Conservation (phyloP, 2,329 filamentous ascomycete genomes). For the Verticillium longisporum region DNA sequence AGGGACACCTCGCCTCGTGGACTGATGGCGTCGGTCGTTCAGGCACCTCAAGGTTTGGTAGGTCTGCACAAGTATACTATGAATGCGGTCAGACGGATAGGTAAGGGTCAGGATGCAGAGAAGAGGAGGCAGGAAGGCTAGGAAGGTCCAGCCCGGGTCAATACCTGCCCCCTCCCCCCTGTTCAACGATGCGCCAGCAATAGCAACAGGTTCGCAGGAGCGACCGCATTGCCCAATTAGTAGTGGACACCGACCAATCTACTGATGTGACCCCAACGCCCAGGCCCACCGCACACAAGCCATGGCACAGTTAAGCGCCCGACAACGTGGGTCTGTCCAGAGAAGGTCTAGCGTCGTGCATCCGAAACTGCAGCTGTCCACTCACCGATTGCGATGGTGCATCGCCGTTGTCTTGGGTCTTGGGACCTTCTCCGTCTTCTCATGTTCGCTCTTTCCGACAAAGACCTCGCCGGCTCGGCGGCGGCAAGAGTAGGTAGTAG, state of each 20-base stretch:
- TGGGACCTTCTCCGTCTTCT: not conserved
- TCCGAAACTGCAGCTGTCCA: not conserved
- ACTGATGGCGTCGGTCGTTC: no score
- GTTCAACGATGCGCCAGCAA: not conserved
- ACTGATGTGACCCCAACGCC: not conserved
- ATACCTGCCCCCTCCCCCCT: not conserved
- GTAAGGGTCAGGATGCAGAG: not conserved
- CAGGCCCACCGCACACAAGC: not conserved
- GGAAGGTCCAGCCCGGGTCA: not conserved
- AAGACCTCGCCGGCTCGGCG: not conserved
- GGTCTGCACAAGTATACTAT: no score
- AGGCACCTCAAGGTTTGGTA: no score
- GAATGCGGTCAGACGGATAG: not conserved
- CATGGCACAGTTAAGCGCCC: not conserved
- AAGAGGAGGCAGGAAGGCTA: no score
- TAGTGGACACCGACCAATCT: not conserved
- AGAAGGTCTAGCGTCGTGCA: not conserved
- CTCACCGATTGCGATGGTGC: not conserved
- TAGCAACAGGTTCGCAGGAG: not conserved
- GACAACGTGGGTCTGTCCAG: not conserved
- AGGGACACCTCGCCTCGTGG: no score
- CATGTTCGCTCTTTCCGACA: not conserved
- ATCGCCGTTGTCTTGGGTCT: not conserved
- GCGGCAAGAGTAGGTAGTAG: not conserved
- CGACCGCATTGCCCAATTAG: not conserved